Percentiles rank a stretch among this genome's conserved stretches.
phyloP scores from a whole-genome alignment of 768 basidiomycete genomes.

The Pleurotus ostreatus region DNA sequence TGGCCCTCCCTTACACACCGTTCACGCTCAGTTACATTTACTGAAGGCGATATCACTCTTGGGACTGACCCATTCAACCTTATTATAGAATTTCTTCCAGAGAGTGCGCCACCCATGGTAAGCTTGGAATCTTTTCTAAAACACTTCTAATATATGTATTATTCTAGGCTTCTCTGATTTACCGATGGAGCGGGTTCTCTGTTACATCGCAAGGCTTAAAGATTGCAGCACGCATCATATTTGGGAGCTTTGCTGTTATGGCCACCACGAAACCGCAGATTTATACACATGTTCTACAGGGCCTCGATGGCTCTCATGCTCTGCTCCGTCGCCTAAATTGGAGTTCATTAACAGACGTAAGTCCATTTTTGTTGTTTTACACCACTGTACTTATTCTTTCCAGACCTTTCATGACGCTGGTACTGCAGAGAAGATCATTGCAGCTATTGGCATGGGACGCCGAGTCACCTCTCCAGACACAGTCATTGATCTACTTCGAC shows the following conservation, averaged over 20 bases:
- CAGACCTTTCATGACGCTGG: background rate
- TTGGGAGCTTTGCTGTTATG: too few species aligned
- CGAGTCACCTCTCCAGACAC: background rate
- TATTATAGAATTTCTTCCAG: background rate
- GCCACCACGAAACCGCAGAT: background rate
- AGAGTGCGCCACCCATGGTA: background rate
- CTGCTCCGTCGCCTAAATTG: background rate
- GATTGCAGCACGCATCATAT: too few species aligned
- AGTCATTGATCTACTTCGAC: background rate
- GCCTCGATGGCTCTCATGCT: background rate
- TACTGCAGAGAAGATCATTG: background rate
- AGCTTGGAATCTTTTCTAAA: background rate
- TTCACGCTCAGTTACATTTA: background rate
- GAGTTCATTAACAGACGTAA: background rate
- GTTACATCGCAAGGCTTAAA: too few species aligned
- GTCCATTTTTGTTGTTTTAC: background rate
- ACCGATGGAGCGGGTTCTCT: background rate
- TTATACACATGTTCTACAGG: background rate
- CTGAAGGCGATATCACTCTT: background rate
- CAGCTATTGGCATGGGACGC: conserved; percentile 1
- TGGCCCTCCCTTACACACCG: background rate
- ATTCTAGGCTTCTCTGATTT: background rate
- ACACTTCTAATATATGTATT: background rate
- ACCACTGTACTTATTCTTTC: background rate
- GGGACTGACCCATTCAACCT: conserved; percentile 2